Evolutionary conservation across 2,329 filamentous ascomycete species (phyloP).

Genomic region (Arachnopeziza araneosa): DNA sequence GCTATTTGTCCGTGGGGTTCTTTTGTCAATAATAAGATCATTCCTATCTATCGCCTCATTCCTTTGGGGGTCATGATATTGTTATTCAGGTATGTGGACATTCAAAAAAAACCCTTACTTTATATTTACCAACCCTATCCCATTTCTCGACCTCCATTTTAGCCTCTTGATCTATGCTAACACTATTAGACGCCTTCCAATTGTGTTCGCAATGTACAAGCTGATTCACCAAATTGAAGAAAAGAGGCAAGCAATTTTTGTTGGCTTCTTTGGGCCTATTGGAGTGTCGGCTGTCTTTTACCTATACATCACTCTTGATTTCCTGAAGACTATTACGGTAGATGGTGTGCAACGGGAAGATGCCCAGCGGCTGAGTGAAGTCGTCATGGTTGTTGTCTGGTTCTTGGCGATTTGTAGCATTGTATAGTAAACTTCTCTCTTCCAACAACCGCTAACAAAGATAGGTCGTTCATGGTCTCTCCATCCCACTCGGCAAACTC

Average conservation of each 20-base stretch:
- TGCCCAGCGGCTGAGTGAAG: conserved; percentile 58
- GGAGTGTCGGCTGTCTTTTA: conserved; percentile 90
- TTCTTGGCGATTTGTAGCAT: conserved; percentile 80
- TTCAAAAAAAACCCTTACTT: background rate
- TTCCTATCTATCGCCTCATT: conserved; percentile 69
- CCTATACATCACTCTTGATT: conserved; percentile 74
- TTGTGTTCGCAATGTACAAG: conserved; percentile 67
- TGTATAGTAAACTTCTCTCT: conserved; percentile 37
- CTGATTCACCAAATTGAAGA: conserved; percentile 75
- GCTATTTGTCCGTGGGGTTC: conserved; percentile 74
- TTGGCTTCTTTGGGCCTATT: conserved; percentile 90
- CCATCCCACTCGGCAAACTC: conserved; percentile 69
- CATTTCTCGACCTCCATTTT: too few species aligned
- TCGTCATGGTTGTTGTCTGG: conserved; percentile 72
- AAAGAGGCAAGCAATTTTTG: conserved; percentile 70
- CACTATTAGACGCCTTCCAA: conserved; percentile 54
- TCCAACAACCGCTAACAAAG: background rate
- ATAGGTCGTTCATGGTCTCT: conserved; percentile 73
- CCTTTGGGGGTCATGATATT: conserved; percentile 70
- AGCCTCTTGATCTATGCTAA: conserved; percentile 2
- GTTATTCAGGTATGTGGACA: conserved; percentile 49
- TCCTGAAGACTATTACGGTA: conserved; percentile 54
- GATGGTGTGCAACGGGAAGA: conserved; percentile 59
- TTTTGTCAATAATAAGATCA: conserved; percentile 62
- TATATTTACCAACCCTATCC: too few species aligned